phyloP scores from a whole-genome alignment of 441 rosid genomes.

The Metrosideros polymorpha region DNA sequence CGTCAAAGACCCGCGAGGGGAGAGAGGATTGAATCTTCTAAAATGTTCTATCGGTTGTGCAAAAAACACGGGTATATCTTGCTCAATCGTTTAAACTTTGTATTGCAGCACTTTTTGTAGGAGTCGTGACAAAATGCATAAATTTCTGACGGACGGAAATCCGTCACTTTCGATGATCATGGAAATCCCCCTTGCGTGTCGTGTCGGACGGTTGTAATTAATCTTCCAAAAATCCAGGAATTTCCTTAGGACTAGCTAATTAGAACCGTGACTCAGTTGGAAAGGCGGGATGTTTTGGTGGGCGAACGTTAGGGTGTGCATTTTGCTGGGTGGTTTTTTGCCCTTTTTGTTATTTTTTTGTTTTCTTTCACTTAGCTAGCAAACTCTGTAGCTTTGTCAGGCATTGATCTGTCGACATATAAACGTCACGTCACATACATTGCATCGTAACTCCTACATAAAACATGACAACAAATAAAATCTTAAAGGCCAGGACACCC shows the following conservation, averaged over 20 bases:
- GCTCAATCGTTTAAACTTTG: not conserved
- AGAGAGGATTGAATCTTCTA: not conserved
- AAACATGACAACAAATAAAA: not conserved
- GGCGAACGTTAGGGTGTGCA: not conserved
- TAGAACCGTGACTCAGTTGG: not conserved
- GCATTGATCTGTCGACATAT: not conserved
- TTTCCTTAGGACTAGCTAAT: not conserved
- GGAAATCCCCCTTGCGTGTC: not conserved
- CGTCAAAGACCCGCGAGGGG: not conserved
- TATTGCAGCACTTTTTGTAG: rapidly evolving
- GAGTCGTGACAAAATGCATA: not conserved
- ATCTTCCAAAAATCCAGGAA: not conserved
- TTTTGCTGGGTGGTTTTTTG: not conserved
- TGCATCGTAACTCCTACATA: not conserved
- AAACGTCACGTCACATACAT: not conserved
- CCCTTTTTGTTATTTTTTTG: too few species aligned
- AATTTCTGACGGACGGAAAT: not conserved
- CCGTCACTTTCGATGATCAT: not conserved
- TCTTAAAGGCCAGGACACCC: too few species aligned
- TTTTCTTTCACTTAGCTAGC: rapidly evolving
- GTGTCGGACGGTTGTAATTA: not conserved
- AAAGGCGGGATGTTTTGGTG: not conserved
- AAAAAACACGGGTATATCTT: not conserved
- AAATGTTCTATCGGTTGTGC: rapidly evolving
- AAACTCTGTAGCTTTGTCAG: not conserved